These are phyloP conservation scores for Remersonia thermophila DNA, from an alignment of 2,329 filamentous ascomycete genomes.

Conservation along the genomic window DNA sequence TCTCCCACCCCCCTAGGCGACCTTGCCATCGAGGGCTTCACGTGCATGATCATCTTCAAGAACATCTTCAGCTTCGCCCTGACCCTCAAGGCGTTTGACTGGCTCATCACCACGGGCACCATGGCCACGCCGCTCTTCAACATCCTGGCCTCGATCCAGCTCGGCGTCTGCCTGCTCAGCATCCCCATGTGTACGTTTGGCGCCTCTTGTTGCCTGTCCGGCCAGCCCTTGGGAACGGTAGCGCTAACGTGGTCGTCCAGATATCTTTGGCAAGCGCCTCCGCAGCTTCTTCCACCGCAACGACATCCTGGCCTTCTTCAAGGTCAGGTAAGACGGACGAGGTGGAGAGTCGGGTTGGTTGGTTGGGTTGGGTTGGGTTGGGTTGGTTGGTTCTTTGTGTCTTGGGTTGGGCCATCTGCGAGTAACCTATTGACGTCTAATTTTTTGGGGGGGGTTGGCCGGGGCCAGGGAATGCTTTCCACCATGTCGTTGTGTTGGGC, in stretches of 20 bases:
- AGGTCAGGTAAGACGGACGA: constrained; percentile 13
- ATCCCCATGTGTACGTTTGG: constrained; percentile 63
- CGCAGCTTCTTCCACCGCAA: constrained; percentile 64
- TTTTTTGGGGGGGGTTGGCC: too few species aligned
- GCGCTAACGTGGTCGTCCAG: constrained; percentile 27
- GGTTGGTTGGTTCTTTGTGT: background rate
- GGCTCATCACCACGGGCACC: constrained; percentile 58
- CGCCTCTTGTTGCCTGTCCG: background rate
- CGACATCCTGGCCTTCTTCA: constrained; percentile 48
- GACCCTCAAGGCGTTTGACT: constrained; percentile 74
- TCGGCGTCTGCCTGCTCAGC: constrained; percentile 61
- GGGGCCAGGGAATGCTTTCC: too few species aligned
- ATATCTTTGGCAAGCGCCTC: constrained; percentile 67
- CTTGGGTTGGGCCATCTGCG: too few species aligned
- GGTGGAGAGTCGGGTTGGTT: background rate
- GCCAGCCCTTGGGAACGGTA: background rate
- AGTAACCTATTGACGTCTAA: too few species aligned
- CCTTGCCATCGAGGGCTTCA: constrained; percentile 78
- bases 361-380: background rate
- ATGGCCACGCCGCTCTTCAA: constrained; percentile 46
- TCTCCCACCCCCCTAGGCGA: too few species aligned
- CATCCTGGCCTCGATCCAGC: constrained; percentile 62
- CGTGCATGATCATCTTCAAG: constrained; percentile 83
- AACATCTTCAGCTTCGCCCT: constrained; percentile 84
- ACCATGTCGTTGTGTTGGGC: too few species aligned